These are phyloP conservation scores for Phytophthora uliginosa DNA, from an alignment of 352 stramenopile species.

Conservation along the genomic window DNA sequence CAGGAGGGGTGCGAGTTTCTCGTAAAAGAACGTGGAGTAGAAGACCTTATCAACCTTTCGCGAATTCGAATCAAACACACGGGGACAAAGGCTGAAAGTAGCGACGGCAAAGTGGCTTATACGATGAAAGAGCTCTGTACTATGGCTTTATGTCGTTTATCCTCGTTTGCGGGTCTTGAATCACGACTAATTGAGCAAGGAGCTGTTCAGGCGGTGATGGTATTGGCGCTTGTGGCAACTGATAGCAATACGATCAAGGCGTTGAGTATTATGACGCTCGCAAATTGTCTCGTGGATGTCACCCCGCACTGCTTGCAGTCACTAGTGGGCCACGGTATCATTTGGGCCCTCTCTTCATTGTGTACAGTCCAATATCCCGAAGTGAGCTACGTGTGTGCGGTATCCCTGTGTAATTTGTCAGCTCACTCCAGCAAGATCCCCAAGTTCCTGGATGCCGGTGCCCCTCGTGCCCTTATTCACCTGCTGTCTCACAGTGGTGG, in stretches of 20 bases:
- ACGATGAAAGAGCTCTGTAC: constrained; percentile 80
- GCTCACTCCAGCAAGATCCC: constrained; percentile 62
- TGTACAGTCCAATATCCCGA: constrained; percentile 66
- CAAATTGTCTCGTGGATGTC: constrained; percentile 76
- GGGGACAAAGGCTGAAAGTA: constrained; percentile 9
- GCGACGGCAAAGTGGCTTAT: constrained; percentile 13
- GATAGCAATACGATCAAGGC: constrained; percentile 74
- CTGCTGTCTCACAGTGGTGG: constrained; percentile 57
- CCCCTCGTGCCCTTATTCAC: constrained; percentile 68
- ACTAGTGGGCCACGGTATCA: constrained; percentile 78
- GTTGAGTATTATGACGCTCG: constrained; percentile 77
- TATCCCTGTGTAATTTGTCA: constrained; percentile 85
- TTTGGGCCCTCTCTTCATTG: constrained; percentile 82
- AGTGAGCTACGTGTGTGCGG: constrained; percentile 65
- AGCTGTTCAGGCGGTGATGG: constrained; percentile 73
- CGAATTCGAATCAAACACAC: constrained; percentile 51
- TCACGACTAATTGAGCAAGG: constrained; percentile 77
- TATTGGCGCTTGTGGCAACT: constrained; percentile 79
- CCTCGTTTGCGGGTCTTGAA: constrained; percentile 70
- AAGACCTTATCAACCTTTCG: constrained; percentile 76
- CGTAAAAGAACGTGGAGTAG: constrained; percentile 75
- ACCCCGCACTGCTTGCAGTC: constrained; percentile 68
- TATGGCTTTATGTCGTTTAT: constrained; percentile 75
- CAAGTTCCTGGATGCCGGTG: constrained; percentile 77
- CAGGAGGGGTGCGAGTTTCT: constrained; percentile 80